Base-by-base conservation (phyloP, 2,329 filamentous ascomycete genomes). In the Zalaria obscura region DNA sequence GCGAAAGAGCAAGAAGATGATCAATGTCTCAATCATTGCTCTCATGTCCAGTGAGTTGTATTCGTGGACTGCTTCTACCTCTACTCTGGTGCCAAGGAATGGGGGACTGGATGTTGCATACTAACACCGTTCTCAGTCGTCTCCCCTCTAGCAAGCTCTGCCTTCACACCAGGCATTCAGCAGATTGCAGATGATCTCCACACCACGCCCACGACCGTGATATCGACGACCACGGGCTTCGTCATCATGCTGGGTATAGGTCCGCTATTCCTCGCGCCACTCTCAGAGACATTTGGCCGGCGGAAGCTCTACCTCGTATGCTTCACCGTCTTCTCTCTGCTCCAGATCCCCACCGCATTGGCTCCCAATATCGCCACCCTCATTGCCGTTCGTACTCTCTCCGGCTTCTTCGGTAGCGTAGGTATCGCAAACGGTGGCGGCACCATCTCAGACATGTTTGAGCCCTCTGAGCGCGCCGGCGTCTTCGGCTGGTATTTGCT, bases 401-500 rank as follows among this genome's bases (percentile, higher is more conserved):
- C 63, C 2, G 68, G 68, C 4, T 70, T 71, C 52, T 71, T 70
- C 48, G 68, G 68, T 1, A 66, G 62, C 46, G 62, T 72, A 0
- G 66, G 65, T 0, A 65, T 70, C 37, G 65, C 68, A 0, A 70
- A 69, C 50, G 69, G 70, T 1, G 69, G 69, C 5, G 68, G 68
- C 1, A 70, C 64, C 0, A 67, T 72, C n/a, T 61, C 55, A 38
- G 69, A 72, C 40, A 71, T 72, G 67, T 72, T 70, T 42, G 48
- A 58, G 25, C 63, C 66, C 0, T 58, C 52, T 25, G 57, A 69
- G 44, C 53, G 69, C 45, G 68, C 66, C 6, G 59, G 62, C 4
- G 58, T 69, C 0, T 66, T 67, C 44, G 64, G 64, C 3, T 67
- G 62, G 60, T 68, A 68, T 46, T 49, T 67, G 1, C 50, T 67